These are phyloP conservation scores for Chrysoporthe austroafricana DNA, from an alignment of 2,329 filamentous ascomycete genomes.

Conservation along the genomic window DNA sequence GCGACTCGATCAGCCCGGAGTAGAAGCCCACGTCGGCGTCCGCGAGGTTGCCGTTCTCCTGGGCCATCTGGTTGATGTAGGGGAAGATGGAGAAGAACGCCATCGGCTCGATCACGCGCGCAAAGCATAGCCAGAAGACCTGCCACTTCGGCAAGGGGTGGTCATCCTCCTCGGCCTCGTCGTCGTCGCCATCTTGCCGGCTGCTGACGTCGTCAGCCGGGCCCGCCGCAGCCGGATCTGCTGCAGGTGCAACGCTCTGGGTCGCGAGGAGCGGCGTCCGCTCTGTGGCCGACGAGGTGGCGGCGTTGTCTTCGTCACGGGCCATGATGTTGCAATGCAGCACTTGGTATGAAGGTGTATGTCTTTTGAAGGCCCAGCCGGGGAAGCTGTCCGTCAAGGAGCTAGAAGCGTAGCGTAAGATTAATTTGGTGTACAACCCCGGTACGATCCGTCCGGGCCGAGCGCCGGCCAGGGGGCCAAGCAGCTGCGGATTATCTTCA, in stretches of 20 bases:
- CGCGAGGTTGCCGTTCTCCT: slow-evolving; percentile 63
- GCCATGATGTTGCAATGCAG: slow-evolving; percentile 2
- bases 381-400: background rate
- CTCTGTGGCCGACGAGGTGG: slow-evolving; percentile 32
- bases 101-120: slow-evolving; percentile 73
- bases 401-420: too few relatives aligned
- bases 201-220: slow-evolving; percentile 22
- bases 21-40: slow-evolving; percentile 78
- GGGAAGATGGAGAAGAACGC: slow-evolving; percentile 86
- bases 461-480: too few relatives aligned
- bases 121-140: slow-evolving; percentile 73
- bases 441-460: background rate
- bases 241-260: slow-evolving; percentile 28
- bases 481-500: too few relatives aligned
- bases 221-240: slow-evolving; percentile 26
- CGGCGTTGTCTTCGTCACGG: background rate
- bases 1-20: slow-evolving; percentile 72
- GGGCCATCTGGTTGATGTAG: slow-evolving; percentile 78
- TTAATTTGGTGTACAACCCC: too few relatives aligned
- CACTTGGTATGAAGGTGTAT: background rate
- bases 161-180: slow-evolving; percentile 41
- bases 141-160: slow-evolving; percentile 64
- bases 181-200: slow-evolving; percentile 17
- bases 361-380: background rate
- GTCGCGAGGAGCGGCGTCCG: slow-evolving; percentile 38